These are phyloP conservation scores for Mycena filopes DNA, from an alignment of 768 basidiomycete genomes.

Conservation along the genomic window DNA sequence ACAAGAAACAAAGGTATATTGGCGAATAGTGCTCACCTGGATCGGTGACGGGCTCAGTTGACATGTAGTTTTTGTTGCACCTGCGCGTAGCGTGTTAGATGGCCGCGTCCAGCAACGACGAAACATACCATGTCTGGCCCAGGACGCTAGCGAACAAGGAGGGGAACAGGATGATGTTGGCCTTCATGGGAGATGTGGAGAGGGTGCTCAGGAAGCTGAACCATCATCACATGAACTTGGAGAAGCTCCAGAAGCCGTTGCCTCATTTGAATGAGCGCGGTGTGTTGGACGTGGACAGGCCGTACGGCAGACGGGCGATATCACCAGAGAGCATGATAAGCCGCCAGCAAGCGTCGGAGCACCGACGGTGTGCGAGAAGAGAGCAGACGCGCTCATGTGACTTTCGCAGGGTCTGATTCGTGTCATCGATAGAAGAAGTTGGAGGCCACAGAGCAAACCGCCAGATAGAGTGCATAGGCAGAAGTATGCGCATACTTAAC, in stretches of 20 bases:
- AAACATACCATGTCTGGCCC: conserved; percentile 33
- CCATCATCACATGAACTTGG: conserved; percentile 30
- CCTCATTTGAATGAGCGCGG: conserved; percentile 19
- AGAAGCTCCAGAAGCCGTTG: conserved; percentile 10
- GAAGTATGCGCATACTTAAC: no score
- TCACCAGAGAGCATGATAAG: no score
- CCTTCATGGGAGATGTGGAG: conserved; percentile 15
- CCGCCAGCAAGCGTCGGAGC: no score
- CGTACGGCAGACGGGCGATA: no score
- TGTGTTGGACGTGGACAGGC: background rate
- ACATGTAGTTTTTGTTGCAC: conserved; percentile 69
- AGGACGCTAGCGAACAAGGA: conserved; percentile 5
- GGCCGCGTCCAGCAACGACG: background rate
- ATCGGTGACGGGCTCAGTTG: conserved; percentile 49
- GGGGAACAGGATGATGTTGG: background rate
- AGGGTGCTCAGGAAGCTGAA: background rate
- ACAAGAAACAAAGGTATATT: conserved; percentile 11
- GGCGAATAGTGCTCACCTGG: conserved; percentile 49
- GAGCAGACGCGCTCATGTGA: no score
- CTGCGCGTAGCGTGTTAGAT: conserved; percentile 38
- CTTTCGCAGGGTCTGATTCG: no score
- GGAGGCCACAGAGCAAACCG: no score
- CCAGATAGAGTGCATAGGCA: no score
- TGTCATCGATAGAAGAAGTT: no score
- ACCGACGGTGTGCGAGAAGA: no score